These are phyloP conservation scores for Kokia cookei DNA, from an alignment of 441 rosid species.

Conservation along the genomic window DNA sequence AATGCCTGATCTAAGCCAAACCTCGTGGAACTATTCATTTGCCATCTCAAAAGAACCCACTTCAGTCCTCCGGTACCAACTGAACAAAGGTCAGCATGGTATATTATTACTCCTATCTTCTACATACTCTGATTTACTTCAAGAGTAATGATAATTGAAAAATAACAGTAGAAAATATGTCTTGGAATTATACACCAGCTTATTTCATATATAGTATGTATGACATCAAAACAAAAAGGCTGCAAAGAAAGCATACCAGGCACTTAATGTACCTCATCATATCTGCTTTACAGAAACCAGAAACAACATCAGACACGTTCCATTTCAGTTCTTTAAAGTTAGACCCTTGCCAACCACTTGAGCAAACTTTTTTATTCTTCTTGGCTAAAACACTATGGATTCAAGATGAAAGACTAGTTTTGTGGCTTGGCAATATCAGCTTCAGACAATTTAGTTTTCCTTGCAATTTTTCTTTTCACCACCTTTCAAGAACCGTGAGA, in stretches of 20 bases:
- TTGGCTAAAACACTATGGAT: not conserved
- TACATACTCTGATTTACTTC: not conserved
- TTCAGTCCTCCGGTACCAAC: not conserved
- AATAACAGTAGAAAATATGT: not conserved
- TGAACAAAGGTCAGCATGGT: not conserved
- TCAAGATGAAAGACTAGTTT: not conserved
- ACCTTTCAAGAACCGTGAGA: conserved; percentile 46
- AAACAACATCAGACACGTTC: not conserved
- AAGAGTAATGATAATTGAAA: not conserved
- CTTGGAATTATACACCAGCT: not conserved
- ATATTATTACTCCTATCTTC: not conserved
- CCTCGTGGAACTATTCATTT: not conserved
- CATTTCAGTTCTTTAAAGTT: not conserved
- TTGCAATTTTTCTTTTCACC: conserved; percentile 38
- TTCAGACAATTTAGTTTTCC: conserved; percentile 29
- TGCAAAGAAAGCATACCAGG: not conserved
- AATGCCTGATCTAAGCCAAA: not conserved
- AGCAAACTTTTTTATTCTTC: not conserved
- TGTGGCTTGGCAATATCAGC: not conserved
- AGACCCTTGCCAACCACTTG: not conserved
- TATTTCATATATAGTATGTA: not conserved
- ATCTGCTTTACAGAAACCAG: not conserved
- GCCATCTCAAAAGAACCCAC: not conserved
- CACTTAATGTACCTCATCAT: not conserved
- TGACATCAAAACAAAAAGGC: not conserved